A percentile compares a stretch with the other conserved stretches of the same genome.
These are phyloP conservation scores for Termitomyces sp. DNA, from an alignment of 768 basidiomycete genomes.

Conservation along the genomic window DNA sequence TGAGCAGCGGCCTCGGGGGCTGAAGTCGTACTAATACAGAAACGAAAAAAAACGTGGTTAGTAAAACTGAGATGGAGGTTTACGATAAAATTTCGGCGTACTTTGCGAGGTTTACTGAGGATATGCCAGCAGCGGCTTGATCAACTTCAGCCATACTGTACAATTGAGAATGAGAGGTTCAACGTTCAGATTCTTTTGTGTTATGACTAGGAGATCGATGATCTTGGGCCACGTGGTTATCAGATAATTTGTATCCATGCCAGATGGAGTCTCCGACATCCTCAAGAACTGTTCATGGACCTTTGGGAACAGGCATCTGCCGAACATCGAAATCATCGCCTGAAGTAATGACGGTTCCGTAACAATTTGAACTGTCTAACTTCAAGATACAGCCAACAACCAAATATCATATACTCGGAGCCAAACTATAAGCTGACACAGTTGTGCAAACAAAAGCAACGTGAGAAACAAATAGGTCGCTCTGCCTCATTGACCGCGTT, in stretches of 20 bases:
- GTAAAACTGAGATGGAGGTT: background rate
- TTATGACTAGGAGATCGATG: background rate
- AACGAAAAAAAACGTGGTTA: background rate
- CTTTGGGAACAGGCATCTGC: background rate
- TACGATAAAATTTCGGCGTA: background rate
- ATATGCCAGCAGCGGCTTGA: constrained; percentile 4
- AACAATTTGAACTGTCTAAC: background rate
- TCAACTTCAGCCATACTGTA: constrained; percentile 8
- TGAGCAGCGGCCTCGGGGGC: background rate
- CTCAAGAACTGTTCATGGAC: background rate
- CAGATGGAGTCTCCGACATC: background rate
- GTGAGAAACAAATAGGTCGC: constrained; percentile 24
- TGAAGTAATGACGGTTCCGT: background rate
- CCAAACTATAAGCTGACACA: background rate
- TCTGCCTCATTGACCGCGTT: constrained; percentile 23
- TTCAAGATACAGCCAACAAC: too few species aligned
- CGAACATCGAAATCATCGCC: background rate
- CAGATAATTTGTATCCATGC: constrained; percentile 12
- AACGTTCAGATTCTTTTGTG: background rate
- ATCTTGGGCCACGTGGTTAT: constrained; percentile 17
- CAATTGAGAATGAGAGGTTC: background rate
- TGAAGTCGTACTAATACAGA: background rate
- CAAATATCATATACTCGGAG: background rate
- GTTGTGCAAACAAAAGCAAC: constrained; percentile 23
- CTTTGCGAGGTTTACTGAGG: constrained; percentile 7